These are phyloP conservation scores for Suhomyces kunorum DNA, from an alignment of 1,139 yeast genomes.

Conservation along the genomic window DNA sequence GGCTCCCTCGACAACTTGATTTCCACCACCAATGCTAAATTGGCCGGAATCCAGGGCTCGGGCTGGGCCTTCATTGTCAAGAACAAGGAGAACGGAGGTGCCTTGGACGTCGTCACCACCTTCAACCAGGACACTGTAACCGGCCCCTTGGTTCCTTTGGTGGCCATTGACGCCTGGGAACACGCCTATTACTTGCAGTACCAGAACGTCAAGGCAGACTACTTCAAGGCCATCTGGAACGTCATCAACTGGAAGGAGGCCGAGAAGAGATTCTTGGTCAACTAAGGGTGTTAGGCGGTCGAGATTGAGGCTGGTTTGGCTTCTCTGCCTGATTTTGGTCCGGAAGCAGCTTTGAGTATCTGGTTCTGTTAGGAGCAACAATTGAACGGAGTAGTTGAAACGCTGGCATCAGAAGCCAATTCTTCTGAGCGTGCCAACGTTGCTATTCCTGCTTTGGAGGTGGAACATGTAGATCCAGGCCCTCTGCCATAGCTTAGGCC, in stretches of 20 bases:
- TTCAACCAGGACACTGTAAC: conserved; percentile 89
- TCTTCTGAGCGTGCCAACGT: too few species aligned
- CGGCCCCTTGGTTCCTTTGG: conserved; percentile 71
- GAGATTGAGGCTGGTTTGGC: too few species aligned
- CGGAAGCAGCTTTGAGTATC: too few species aligned
- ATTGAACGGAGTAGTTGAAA: too few species aligned
- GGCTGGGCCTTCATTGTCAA: conserved; percentile 97
- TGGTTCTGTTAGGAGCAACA: too few species aligned
- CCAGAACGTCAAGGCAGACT: conserved; percentile 90
- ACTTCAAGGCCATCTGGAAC: conserved; percentile 96
- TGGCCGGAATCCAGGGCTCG: conserved; percentile 94
- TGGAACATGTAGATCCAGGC: too few species aligned
- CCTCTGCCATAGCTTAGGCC: too few species aligned
- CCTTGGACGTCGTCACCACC: conserved; percentile 81
- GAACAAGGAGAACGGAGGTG: conserved; percentile 75
- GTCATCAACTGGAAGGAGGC: conserved; percentile 97
- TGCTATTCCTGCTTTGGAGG: too few species aligned
- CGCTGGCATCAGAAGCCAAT: too few species aligned
- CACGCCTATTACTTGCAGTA: conserved; percentile 97
- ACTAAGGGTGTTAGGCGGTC: conserved; percentile 14
- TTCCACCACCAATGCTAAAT: conserved; percentile 65
- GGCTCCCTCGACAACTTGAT: conserved; percentile 80
- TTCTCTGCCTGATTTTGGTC: too few species aligned
- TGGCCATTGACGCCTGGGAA: conserved; percentile 98
- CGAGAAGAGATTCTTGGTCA: conserved; percentile 54